Conservation (phyloP, 1,139 yeast genomes). For the Yamadazyma sp. region DNA sequence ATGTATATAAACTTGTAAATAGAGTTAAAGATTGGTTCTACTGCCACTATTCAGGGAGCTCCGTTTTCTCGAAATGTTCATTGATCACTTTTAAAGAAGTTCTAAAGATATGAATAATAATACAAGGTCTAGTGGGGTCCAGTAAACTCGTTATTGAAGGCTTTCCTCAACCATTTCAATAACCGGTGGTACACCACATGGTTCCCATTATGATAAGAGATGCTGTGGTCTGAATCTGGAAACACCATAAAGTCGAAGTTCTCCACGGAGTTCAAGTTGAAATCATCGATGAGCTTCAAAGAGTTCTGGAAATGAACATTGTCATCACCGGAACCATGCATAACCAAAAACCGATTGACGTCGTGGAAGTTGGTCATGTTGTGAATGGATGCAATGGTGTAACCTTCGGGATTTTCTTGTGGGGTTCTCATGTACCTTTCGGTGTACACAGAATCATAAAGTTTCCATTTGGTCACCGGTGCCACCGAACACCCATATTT, state of each 20-base stretch:
- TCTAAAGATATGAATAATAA: background rate
- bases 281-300: conserved; percentile 60
- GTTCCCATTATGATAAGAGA: conserved; percentile 69
- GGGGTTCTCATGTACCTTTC: conserved; percentile 79
- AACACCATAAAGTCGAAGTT: conserved; percentile 74
- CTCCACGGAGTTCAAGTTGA: conserved; percentile 58
- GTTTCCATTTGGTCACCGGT: conserved; percentile 77
- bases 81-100: no score
- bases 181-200: conserved; percentile 65
- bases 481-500: conserved; percentile 77
- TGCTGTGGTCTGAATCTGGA: conserved; percentile 79
- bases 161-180: conserved; percentile 52
- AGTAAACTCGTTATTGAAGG: conserved; percentile 12
- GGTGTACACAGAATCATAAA: conserved; percentile 76
- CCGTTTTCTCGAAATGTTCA: no score
- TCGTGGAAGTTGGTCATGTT: conserved; percentile 47
- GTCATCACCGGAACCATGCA: conserved; percentile 84
- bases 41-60: no score
- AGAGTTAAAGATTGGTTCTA: background rate
- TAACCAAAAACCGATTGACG: conserved; percentile 61
- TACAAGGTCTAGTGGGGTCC: background rate
- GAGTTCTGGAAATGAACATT: conserved; percentile 79
- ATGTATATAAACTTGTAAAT: conserved; percentile 5
- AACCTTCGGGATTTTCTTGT: conserved; percentile 58
- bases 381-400: conserved; percentile 52